Evolutionary conservation across 768 basidiomycete species (phyloP).

Genomic region (Boletus rufocinnamomeus): DNA sequence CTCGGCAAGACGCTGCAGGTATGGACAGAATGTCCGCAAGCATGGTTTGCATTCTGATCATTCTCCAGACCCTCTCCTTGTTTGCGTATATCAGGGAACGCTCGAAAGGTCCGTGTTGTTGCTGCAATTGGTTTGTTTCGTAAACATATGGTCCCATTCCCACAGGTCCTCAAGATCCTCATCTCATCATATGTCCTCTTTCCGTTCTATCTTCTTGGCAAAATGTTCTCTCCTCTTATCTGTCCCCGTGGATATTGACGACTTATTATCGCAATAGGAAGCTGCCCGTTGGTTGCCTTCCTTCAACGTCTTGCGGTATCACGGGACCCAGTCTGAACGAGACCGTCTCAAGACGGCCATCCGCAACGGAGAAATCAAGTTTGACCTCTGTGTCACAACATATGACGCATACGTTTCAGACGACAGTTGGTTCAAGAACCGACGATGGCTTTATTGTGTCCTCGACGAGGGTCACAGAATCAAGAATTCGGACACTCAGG

Average conservation of each 20-base stretch:
- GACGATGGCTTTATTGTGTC: constrained; percentile 58
- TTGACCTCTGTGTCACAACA: constrained; percentile 63
- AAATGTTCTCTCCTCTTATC: constrained; percentile 36
- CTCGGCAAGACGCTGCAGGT: constrained; percentile 68
- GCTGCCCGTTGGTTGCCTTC: constrained; percentile 55
- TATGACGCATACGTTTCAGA: constrained; percentile 66
- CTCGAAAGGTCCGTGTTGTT: constrained; percentile 38
- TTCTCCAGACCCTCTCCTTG: constrained; percentile 52
- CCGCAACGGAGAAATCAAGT: constrained; percentile 35
- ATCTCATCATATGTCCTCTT: constrained; percentile 73
- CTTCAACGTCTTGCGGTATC: constrained; percentile 58
- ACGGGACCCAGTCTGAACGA: constrained; percentile 57
- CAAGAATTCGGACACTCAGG: constrained; percentile 63
- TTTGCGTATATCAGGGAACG: constrained; percentile 68
- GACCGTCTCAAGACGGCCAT: constrained; percentile 51
- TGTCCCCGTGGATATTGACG: background rate
- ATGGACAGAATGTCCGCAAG: background rate
- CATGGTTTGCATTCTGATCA: constrained; percentile 6
- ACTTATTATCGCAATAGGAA: constrained; percentile 39
- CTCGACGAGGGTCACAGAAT: constrained; percentile 73
- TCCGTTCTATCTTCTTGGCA: constrained; percentile 66
- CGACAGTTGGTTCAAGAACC: constrained; percentile 60
- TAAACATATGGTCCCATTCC: background rate
- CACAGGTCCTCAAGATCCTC: constrained; percentile 52
- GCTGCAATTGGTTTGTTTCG: background rate